phyloP scores from a whole-genome alignment of 2,329 filamentous ascomycete genomes.

The Chaetomiaceae sp. region DNA sequence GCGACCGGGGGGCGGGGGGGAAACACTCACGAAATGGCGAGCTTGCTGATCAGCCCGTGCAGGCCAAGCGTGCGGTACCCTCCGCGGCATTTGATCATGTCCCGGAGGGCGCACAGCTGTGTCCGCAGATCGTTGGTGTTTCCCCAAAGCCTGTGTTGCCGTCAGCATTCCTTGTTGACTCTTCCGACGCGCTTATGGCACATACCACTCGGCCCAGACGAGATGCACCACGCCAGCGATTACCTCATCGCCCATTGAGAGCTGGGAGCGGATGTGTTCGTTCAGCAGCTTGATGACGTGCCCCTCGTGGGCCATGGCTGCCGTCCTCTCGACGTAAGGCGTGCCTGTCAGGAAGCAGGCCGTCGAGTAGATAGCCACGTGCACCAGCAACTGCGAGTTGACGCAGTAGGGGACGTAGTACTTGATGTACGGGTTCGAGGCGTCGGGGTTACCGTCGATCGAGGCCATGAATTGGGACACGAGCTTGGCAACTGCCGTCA shows the following conservation, averaged over 20 bases:
- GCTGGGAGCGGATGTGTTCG: constrained; percentile 38
- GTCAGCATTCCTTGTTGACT: too few relatives aligned
- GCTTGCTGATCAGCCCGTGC: constrained; percentile 44
- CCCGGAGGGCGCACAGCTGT: constrained; percentile 44
- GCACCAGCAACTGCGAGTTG: constrained; percentile 46
- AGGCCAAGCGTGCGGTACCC: constrained; percentile 44
- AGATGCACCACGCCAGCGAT: constrained; percentile 47
- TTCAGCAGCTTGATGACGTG: constrained; percentile 44
- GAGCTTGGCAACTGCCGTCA: constrained; percentile 40
- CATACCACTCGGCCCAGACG: constrained; percentile 50
- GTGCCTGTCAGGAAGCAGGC: constrained; percentile 49
- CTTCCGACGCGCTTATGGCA: too few relatives aligned
- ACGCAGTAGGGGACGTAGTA: constrained; percentile 45
- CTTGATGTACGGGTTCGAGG: constrained; percentile 42
- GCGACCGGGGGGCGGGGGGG: too few relatives aligned
- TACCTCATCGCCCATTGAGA: constrained; percentile 40
- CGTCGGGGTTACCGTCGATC: constrained; percentile 45
- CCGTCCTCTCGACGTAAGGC: constrained; percentile 41
- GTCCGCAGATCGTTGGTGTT: constrained; percentile 40
- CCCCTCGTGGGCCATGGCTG: constrained; percentile 41
- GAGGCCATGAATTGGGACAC: constrained; percentile 49
- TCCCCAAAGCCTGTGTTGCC: constrained; percentile 36
- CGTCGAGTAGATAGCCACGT: constrained; percentile 47
- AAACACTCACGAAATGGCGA: constrained; percentile 43
- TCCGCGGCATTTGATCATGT: constrained; percentile 46